Conservation (phyloP, 2,329 filamentous ascomycete genomes). For the Cercospora berteroae region DNA sequence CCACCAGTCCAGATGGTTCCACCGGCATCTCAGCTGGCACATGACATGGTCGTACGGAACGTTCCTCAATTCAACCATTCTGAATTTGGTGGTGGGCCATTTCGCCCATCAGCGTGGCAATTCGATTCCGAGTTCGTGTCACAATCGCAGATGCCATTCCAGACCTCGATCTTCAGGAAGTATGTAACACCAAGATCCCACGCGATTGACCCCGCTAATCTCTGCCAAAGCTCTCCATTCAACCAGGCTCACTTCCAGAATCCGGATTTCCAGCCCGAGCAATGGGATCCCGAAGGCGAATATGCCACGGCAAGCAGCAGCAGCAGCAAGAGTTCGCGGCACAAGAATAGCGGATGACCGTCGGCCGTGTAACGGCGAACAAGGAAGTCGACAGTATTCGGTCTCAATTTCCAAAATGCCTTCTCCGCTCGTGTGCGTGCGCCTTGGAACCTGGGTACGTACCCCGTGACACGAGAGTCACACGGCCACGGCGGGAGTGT, state of each 20-base stretch:
- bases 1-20: constrained; percentile 32
- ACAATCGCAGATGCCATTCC: constrained; percentile 43
- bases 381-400: constrained; percentile 21
- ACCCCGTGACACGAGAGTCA: constrained; percentile 19
- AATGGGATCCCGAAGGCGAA: constrained; percentile 51
- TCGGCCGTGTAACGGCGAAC: constrained; percentile 45
- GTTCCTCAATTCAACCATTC: constrained; percentile 27
- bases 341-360: constrained; percentile 37
- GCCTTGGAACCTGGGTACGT: constrained; percentile 22
- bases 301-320: constrained; percentile 38
- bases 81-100: constrained; percentile 40
- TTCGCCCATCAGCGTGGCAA: constrained; percentile 49
- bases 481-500: constrained; percentile 27
- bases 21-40: constrained; percentile 33
- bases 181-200: constrained; percentile 19
- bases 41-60: constrained; percentile 34
- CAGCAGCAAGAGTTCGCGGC: constrained; percentile 32
- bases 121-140: constrained; percentile 44
- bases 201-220: constrained; percentile 21
- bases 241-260: constrained; percentile 54
- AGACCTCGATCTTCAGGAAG: constrained; percentile 51
- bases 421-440: constrained; percentile 20
- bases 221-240: constrained; percentile 46
- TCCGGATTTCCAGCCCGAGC: constrained; percentile 53
- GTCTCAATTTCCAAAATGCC: constrained; percentile 14